These are phyloP conservation scores for Chaetoceros tenuissimus DNA, from an alignment of 108 stramenopile species.

Conservation along the genomic window DNA sequence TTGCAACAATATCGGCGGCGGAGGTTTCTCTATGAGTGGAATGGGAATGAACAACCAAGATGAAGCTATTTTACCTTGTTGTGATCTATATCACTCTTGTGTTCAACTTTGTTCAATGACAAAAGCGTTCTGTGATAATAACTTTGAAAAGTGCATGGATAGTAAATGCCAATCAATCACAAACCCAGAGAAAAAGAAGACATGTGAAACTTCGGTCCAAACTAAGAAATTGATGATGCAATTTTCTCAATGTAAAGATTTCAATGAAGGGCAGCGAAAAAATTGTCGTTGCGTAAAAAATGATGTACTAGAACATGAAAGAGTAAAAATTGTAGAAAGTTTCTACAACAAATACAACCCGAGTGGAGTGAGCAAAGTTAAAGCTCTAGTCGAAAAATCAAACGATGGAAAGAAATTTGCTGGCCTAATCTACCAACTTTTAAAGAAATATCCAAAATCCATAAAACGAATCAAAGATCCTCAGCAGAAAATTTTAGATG, in stretches of 20 bases:
- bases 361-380: slow-evolving; percentile 26
- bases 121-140: slow-evolving; percentile 30
- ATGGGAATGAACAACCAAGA: slow-evolving; percentile 2
- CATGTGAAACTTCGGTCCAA: slow-evolving; percentile 11
- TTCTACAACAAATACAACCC: slow-evolving; percentile 45
- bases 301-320: slow-evolving; percentile 6
- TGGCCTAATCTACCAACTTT: slow-evolving; percentile 24
- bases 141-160: slow-evolving; percentile 35
- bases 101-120: slow-evolving; percentile 34
- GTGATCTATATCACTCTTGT: slow-evolving; percentile 35
- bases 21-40: slow-evolving; percentile 19
- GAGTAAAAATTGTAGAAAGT: slow-evolving; percentile 18
- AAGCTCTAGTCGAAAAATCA: slow-evolving; percentile 29
- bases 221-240: slow-evolving; percentile 19
- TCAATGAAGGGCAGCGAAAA: slow-evolving; percentile 16
- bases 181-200: slow-evolving; percentile 24
- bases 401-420: slow-evolving; percentile 25
- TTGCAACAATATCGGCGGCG: slow-evolving; percentile 23
- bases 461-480: slow-evolving; percentile 29
- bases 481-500: slow-evolving; percentile 16
- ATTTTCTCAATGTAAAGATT: slow-evolving; percentile 24
- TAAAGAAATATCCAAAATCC: slow-evolving; percentile 34
- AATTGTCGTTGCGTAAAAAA: slow-evolving; percentile 31
- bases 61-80: slow-evolving; percentile 24
- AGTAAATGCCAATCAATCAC: slow-evolving; percentile 34